Conservation (phyloP, 306 rosid genomes). For the Sicyos baderoa region DNA sequence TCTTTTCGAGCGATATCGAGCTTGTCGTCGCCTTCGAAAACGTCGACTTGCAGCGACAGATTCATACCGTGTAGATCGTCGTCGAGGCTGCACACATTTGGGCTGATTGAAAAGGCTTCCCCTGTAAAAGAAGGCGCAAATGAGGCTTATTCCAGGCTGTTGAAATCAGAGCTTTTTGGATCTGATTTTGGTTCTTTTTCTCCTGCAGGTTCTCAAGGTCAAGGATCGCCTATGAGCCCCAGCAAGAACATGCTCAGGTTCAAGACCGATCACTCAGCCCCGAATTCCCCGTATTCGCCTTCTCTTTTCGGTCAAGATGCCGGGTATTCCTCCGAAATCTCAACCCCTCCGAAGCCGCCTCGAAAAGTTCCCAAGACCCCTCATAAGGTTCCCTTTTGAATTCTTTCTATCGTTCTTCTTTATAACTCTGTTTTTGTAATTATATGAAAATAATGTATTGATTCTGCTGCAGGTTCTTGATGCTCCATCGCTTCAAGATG, state of each 20-base stretch:
- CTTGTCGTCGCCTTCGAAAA: slow-evolving; percentile 41
- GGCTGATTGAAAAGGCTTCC: slow-evolving; percentile 62
- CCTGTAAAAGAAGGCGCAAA: slow-evolving; percentile 83
- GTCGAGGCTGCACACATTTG: slow-evolving; percentile 85
- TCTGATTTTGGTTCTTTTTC: slow-evolving; percentile 79
- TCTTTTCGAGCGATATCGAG: slow-evolving; percentile 39
- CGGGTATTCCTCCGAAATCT: slow-evolving; percentile 41
- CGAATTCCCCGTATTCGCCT: slow-evolving; percentile 77
- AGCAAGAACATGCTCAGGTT: slow-evolving; percentile 86
- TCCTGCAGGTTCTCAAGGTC: slow-evolving; percentile 44
- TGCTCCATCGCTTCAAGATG: slow-evolving; percentile 99
- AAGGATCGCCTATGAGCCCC: slow-evolving; percentile 55
- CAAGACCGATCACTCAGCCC: slow-evolving; percentile 64
- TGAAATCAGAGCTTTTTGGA: slow-evolving; percentile 82
- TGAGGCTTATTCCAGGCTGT: slow-evolving; percentile 63
- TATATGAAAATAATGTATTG: neutral
- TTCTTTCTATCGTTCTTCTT: neutral
- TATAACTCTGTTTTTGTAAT: neutral
- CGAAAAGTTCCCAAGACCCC: slow-evolving; percentile 96
- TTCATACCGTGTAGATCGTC: slow-evolving; percentile 96
- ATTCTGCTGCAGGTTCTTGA: slow-evolving; percentile 65
- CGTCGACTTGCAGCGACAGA: slow-evolving; percentile 73
- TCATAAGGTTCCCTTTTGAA: slow-evolving; percentile 46
- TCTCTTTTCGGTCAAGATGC: slow-evolving; percentile 50
- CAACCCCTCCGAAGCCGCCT: slow-evolving; percentile 91